A percentile compares a stretch with the other conserved stretches of the same genome.
These are phyloP conservation scores for Physcomitrellopsis africana DNA, from an alignment of 225 moss, liverwort and hornwort genomes.

Conservation along the genomic window DNA sequence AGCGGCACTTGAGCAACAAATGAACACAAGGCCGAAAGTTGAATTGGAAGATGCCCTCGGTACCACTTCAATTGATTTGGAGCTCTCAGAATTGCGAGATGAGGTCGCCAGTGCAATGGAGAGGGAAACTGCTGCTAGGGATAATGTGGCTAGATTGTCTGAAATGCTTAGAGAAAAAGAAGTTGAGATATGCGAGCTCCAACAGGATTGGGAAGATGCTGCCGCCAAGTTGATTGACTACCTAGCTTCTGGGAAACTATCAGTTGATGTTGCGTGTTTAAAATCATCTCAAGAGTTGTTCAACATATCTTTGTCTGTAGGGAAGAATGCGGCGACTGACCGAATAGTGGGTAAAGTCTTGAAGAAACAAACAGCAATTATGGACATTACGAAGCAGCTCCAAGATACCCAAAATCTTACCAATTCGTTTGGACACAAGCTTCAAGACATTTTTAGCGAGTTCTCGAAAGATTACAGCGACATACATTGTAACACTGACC, in stretches of 20 bases:
- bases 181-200: slow-evolving; percentile 40
- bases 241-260: slow-evolving; percentile 48
- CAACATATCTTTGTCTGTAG: slow-evolving; percentile 36
- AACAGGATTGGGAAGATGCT: slow-evolving; percentile 57
- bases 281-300: slow-evolving; percentile 34
- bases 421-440: slow-evolving; percentile 36
- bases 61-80: slow-evolving; percentile 33
- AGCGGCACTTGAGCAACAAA: slow-evolving; percentile 25
- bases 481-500: slow-evolving; percentile 1
- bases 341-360: slow-evolving; percentile 35
- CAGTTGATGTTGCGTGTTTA: slow-evolving; percentile 32
- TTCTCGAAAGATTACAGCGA: slow-evolving; percentile 20
- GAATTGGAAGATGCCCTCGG: slow-evolving; percentile 27
- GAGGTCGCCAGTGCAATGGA: slow-evolving; percentile 51
- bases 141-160: slow-evolving; percentile 40
- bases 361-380: slow-evolving; percentile 41
- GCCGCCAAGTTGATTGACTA: slow-evolving; percentile 50
- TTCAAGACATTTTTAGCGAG: slow-evolving; percentile 21
- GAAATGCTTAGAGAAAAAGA: slow-evolving; percentile 44
- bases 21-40: slow-evolving; percentile 17
- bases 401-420: slow-evolving; percentile 37
- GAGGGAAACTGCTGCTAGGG: slow-evolving; percentile 44
- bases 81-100: slow-evolving; percentile 44
- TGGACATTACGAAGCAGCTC: slow-evolving; percentile 39
- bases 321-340: slow-evolving; percentile 32